Evolutionary conservation across 805 yeast genomes (phyloP).

Genomic region (Saturnispora besseyi): DNA sequence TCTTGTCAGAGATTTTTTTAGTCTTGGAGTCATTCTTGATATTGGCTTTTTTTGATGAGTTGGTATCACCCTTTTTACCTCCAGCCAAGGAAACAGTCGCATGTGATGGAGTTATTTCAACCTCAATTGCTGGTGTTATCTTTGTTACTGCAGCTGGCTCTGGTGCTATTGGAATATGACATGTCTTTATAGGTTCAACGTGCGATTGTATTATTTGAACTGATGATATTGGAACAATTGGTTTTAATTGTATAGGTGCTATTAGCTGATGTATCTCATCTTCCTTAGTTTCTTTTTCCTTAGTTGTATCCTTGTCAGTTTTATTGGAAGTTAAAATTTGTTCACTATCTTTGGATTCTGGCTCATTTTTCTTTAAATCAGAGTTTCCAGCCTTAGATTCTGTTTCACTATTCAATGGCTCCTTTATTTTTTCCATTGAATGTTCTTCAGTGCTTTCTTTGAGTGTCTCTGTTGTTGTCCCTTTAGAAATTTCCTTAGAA

Average conservation of each 20-base stretch:
- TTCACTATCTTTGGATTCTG: background rate
- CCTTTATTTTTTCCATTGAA: background rate
- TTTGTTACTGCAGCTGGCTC: background rate
- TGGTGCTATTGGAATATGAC: background rate
- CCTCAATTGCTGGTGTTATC: slow-evolving; percentile 6
- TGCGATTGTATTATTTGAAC: background rate
- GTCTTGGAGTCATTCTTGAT: background rate
- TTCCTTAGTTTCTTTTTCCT: no score
- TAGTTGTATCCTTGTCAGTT: no score
- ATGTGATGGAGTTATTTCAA: background rate
- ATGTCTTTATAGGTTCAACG: background rate
- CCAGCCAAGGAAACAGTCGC: background rate
- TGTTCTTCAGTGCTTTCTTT: background rate
- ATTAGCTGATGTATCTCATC: no score
- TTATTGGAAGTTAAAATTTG: background rate
- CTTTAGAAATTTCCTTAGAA: no score
- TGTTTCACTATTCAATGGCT: background rate
- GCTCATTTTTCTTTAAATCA: no score
- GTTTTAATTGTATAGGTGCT: no score
- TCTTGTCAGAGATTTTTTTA: slow-evolving; percentile 10
- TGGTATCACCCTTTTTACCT: background rate
- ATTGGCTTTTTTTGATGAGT: background rate
- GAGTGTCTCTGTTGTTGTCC: no score
- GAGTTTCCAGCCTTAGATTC: no score
- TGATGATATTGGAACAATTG: background rate